Conservation (phyloP, 2,329 filamentous ascomycete species). For the Lachnellula arida region DNA sequence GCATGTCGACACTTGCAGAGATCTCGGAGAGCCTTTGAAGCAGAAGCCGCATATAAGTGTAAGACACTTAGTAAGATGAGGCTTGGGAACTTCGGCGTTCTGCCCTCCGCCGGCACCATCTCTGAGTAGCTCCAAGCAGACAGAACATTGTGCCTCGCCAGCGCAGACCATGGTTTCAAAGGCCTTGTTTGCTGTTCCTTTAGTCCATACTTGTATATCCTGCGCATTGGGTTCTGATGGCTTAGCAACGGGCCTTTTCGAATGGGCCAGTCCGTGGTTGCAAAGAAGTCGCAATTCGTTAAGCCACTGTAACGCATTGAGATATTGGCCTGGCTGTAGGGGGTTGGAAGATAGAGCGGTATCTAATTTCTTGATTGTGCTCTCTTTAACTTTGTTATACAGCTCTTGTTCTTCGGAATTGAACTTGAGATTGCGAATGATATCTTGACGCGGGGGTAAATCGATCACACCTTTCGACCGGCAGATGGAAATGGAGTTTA, state of each 20-base stretch:
- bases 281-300: constrained; percentile 43
- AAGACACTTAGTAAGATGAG: constrained; percentile 33
- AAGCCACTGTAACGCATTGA: constrained; percentile 42
- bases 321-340: constrained; percentile 25
- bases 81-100: constrained; percentile 2
- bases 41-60: constrained; percentile 34
- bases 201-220: background rate
- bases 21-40: constrained; percentile 13
- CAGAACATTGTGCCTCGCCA: constrained; percentile 5
- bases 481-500: constrained; percentile 37
- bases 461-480: constrained; percentile 37
- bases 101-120: background rate
- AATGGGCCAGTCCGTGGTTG: constrained; percentile 41
- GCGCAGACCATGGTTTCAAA: constrained; percentile 25
- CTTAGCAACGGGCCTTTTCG: constrained; percentile 14
- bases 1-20: constrained; percentile 28
- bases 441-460: constrained; percentile 36
- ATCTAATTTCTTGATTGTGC: constrained; percentile 32
- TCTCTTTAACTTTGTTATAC: constrained; percentile 32
- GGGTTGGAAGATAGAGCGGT: constrained; percentile 29
- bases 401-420: constrained; percentile 31
- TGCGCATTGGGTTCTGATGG: no score
- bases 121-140: constrained; percentile 2
- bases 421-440: constrained; percentile 35
- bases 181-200: constrained; percentile 28